phyloP scores from a whole-genome alignment of 1,284 basidiomycete species.

The Quambalaria eucalypti region DNA sequence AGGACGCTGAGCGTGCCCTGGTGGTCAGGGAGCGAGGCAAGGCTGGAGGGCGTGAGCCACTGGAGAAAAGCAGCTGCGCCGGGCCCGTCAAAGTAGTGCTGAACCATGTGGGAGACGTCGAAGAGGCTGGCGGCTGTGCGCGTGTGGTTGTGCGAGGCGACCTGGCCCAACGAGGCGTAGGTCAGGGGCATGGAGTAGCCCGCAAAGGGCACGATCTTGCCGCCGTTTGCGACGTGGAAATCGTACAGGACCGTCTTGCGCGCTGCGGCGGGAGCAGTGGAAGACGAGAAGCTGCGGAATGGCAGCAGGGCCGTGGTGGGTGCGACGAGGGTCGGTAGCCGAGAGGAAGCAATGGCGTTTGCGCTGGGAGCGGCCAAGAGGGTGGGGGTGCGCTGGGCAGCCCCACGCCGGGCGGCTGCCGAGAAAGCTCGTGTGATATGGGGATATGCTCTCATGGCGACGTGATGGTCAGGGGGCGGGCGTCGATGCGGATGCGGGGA shows the following conservation, averaged over 20 bases:
- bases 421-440: no score
- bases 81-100: constrained; percentile 47
- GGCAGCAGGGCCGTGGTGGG: no score
- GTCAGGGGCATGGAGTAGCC: constrained; percentile 89
- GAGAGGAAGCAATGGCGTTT: no score
- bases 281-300: neutral
- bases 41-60: constrained; percentile 56
- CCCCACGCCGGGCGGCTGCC: no score
- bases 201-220: constrained; percentile 94
- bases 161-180: constrained; percentile 56
- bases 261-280: neutral
- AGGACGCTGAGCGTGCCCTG: constrained; percentile 66
- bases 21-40: constrained; percentile 64
- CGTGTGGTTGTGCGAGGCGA: constrained; percentile 84
- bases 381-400: no score
- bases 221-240: constrained; percentile 74
- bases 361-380: no score
- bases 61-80: constrained; percentile 64
- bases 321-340: no score
- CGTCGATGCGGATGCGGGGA: no score
- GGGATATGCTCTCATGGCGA: no score
- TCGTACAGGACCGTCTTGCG: constrained; percentile 70
- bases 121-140: constrained; percentile 77
- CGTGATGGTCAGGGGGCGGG: no score
- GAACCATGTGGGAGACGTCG: constrained; percentile 93